Evolutionary conservation across 2,329 filamentous ascomycete genomes (phyloP), one percentile per base, ranked within the genome.

Genomic region (Purpureocillium takamizusanense): DNA sequence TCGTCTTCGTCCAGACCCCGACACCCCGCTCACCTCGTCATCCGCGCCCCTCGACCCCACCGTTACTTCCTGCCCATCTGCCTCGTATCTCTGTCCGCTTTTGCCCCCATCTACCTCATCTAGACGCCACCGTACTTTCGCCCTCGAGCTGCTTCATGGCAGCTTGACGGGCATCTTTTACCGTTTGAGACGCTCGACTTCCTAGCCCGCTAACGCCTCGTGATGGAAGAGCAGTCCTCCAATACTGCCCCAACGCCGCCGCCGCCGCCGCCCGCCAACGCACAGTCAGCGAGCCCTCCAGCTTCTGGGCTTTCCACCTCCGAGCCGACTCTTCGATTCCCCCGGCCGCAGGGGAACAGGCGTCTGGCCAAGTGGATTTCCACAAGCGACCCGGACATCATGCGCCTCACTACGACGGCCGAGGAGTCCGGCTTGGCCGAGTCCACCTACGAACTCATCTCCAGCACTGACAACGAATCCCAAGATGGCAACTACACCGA

Each of bases 291-390:
- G 30, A 36, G 10, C 30, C 43, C 46, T 37, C 34, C 49, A 34
- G 41, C 42, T 25, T 17, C 45, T 42, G 31, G 18, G n/a, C 47
- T 62, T 25, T 63, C 65, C 23, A 53, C 49, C 29, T 69, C 72
- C 32, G 63, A 70, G 37, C 70, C 72, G 4, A 65, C 63, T 21
- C 64, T 79, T 33, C 69, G 72, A 41, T 78, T 78, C 40, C 75
- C 75, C 39, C 65, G 61, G 32, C 74, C 75, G 1, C 65, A 70
- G 50, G 75, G 72, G 38, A 77, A 69, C 46, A 64, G 65, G 39
- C 62, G 66, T 36, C 69, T 79, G 31, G 74, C 74, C 49, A 70
- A 72, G 63, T 78, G 74, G 74, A 63, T 79, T 35, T 75, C 72
- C 7, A 69, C 66, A 38, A 77, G 73, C 50, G 67, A 72, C 23